phyloP scores from a whole-genome alignment of 805 yeast genomes.

The Ascoidea rubescens region DNA sequence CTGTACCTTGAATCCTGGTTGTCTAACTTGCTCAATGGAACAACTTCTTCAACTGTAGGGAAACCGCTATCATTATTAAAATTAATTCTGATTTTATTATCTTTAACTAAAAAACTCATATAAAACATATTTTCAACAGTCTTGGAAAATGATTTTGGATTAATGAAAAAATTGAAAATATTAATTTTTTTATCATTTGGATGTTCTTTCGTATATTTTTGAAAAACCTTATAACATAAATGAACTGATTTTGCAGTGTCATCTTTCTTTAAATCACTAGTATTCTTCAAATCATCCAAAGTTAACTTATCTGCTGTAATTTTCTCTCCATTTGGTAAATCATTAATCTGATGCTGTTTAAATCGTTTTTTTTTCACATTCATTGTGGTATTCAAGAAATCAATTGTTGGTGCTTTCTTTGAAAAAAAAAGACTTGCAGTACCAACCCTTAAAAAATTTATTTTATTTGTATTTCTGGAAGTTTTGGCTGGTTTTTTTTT shows the following conservation, averaged over 20 bases:
- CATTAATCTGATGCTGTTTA: constrained; percentile 2
- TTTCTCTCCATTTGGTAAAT: constrained; percentile 24
- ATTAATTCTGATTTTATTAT: constrained; percentile 33
- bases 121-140: constrained; percentile 77
- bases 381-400: constrained; percentile 31
- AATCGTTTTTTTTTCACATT: too few relatives aligned
- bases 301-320: constrained; percentile 43
- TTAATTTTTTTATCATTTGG: constrained; percentile 24
- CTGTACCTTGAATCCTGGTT: constrained; percentile 9
- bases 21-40: constrained; percentile 15
- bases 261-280: constrained; percentile 21
- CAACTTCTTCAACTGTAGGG: constrained; percentile 21
- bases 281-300: constrained; percentile 32
- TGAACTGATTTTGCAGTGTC: constrained; percentile 53
- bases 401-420: constrained; percentile 32
- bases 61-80: constrained; percentile 31
- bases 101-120: constrained; percentile 66
- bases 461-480: constrained; percentile 23
- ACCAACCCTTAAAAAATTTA: constrained; percentile 51
- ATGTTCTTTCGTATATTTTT: constrained; percentile 18
- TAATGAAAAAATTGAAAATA: constrained; percentile 51
- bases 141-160: constrained; percentile 66
- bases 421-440: constrained; percentile 32
- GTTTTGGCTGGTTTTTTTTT: too few relatives aligned
- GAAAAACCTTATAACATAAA: constrained; percentile 30